phyloP scores from a whole-genome alignment of 163 green algal genomes.

The Scenedesmus sp. region DNA sequence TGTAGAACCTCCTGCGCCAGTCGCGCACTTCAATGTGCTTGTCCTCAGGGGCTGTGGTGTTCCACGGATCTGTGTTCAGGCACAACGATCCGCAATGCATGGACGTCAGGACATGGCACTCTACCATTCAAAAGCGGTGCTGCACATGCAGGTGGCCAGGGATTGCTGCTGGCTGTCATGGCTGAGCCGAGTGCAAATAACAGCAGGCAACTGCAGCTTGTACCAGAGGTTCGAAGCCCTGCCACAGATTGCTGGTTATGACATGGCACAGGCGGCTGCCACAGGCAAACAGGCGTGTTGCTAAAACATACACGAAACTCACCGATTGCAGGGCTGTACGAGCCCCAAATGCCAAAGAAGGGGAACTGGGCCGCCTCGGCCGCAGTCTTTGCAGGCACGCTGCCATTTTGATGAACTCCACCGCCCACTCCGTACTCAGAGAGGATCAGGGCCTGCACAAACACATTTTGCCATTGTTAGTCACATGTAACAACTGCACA shows the following conservation, averaged over 20 bases:
- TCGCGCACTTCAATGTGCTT: conserved; percentile 31
- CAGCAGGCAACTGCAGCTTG: too few species aligned
- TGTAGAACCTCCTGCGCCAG: conserved; percentile 31
- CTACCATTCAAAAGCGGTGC: background rate
- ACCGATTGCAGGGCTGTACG: conserved; percentile 10
- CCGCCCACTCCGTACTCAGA: conserved; percentile 38
- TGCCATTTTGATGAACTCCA: conserved; percentile 37
- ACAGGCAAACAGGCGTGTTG: too few species aligned
- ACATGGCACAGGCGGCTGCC: too few species aligned
- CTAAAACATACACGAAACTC: background rate
- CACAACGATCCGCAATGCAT: too few species aligned
- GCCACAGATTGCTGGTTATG: too few species aligned
- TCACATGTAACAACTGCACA: background rate
- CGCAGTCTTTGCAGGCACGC: conserved; percentile 28
- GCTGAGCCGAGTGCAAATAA: background rate
- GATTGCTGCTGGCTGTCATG: too few species aligned
- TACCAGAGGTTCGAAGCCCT: too few species aligned
- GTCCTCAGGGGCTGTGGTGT: conserved; percentile 32
- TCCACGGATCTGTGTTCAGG: conserved; percentile 21
- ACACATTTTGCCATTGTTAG: background rate
- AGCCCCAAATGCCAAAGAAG: conserved; percentile 45
- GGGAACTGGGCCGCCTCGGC: conserved; percentile 12
- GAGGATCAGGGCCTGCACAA: conserved; percentile 34
- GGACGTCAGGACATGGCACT: too few species aligned
- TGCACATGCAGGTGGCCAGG: background rate